phyloP scores from a whole-genome alignment of 805 yeast genomes.

The Metschnikowia gruessii region DNA sequence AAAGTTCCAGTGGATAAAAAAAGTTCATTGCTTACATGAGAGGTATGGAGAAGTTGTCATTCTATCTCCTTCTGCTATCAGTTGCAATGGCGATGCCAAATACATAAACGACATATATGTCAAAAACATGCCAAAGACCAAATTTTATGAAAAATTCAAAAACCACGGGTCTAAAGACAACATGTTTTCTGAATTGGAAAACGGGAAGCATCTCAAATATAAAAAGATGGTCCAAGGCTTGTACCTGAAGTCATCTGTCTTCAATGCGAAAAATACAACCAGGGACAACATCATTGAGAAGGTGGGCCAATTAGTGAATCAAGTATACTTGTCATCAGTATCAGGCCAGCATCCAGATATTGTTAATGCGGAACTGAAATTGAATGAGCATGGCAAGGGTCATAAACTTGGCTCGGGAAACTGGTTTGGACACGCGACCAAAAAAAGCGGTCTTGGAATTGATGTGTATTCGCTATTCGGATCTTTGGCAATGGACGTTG shows the following conservation, averaged over 20 bases:
- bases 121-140: conserved; percentile 53
- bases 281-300: conserved; percentile 27
- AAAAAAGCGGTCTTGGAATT: conserved; percentile 34
- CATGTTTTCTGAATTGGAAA: conserved; percentile 55
- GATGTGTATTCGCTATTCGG: conserved; percentile 63
- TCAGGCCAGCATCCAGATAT: conserved; percentile 33
- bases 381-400: conserved; percentile 37
- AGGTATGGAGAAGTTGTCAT: conserved; percentile 62
- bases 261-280: conserved; percentile 30
- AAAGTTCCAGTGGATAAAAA: conserved; percentile 39
- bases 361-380: conserved; percentile 31
- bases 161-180: conserved; percentile 53
- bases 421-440: conserved; percentile 31
- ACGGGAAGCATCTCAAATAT: conserved; percentile 29
- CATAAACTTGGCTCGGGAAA: conserved; percentile 20
- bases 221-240: conserved; percentile 32
- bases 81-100: conserved; percentile 50
- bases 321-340: conserved; percentile 29
- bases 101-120: conserved; percentile 55
- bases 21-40: conserved; percentile 48
- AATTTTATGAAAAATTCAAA: conserved; percentile 57
- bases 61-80: conserved; percentile 59
- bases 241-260: conserved; percentile 36
- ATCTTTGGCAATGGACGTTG: conserved; percentile 70
- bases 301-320: conserved; percentile 25